Conservation (phyloP, 805 yeast species). For the Millerozyma miso region DNA sequence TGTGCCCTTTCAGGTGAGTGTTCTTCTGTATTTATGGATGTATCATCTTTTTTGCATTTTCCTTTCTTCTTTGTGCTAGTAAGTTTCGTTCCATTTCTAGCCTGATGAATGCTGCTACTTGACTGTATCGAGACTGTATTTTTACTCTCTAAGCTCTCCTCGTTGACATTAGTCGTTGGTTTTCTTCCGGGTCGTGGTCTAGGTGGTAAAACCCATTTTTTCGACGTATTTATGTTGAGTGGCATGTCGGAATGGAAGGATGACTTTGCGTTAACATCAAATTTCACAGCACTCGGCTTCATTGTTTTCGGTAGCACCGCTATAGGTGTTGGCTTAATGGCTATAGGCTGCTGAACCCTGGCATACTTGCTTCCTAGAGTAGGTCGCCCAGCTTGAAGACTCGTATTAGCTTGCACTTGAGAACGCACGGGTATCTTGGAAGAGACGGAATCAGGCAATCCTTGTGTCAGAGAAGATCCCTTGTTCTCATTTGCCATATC, state of each 20-base stretch:
- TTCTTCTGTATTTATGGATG: background rate
- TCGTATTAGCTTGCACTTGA: background rate
- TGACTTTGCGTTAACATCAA: constrained; percentile 18
- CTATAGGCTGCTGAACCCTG: constrained; percentile 37
- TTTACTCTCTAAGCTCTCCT: background rate
- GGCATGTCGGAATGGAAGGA: constrained; percentile 12
- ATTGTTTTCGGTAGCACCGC: constrained; percentile 26
- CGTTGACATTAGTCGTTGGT: constrained; percentile 16
- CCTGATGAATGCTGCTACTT: background rate
- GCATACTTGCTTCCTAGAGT: constrained; percentile 18
- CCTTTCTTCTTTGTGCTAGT: constrained; percentile 3
- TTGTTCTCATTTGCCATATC: background rate
- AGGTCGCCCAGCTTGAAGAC: background rate
- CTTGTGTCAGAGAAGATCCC: background rate
- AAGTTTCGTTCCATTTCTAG: constrained; percentile 1
- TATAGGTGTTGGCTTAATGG: constrained; percentile 31
- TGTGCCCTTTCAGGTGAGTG: background rate
- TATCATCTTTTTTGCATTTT: constrained; percentile 1
- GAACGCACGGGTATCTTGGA: background rate
- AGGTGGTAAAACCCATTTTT: constrained; percentile 39
- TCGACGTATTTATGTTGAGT: constrained; percentile 33
- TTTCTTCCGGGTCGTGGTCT: constrained; percentile 41
- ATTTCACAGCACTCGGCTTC: constrained; percentile 12
- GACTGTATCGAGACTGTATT: background rate
- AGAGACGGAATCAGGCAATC: background rate